These are phyloP conservation scores for Prunus armeniaca DNA, from an alignment of 306 rosid species.

Conservation along the genomic window DNA sequence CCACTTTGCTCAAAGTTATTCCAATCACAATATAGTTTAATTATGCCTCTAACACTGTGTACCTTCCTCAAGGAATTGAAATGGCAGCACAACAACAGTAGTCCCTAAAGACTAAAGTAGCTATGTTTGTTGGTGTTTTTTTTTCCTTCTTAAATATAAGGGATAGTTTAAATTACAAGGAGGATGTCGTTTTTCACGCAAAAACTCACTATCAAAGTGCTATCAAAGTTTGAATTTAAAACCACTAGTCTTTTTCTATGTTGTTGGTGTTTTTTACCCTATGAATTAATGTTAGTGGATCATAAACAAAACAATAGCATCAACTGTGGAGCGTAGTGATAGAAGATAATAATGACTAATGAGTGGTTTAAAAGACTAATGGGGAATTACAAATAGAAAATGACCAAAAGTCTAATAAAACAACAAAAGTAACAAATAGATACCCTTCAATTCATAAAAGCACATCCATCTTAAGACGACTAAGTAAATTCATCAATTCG, in stretches of 20 bases:
- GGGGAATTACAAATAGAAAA: neutral
- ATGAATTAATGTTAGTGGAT: neutral
- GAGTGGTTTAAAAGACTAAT: neutral
- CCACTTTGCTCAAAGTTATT: constrained; percentile 23
- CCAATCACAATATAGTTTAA: constrained; percentile 4
- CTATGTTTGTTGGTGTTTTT: neutral
- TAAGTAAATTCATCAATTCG: neutral
- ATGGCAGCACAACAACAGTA: neutral
- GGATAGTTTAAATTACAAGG: too few species aligned
- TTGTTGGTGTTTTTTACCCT: neutral
- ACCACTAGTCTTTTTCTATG: too few species aligned
- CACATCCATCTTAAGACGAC: too few species aligned
- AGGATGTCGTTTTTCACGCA: too few species aligned
- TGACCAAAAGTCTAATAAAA: neutral
- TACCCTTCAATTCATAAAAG: neutral
- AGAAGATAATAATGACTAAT: neutral
- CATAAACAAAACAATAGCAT: neutral
- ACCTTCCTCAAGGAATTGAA: neutral
- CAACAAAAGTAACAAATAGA: neutral
- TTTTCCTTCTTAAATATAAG: neutral
- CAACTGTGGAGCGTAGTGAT: neutral
- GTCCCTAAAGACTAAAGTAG: too few species aligned
- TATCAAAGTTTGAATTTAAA: too few species aligned
- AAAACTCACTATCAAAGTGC: too few species aligned
- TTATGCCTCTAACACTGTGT: neutral